Base-by-base conservation (phyloP, 176 grass and related monocot species). In the Aegilops bicornis region DNA sequence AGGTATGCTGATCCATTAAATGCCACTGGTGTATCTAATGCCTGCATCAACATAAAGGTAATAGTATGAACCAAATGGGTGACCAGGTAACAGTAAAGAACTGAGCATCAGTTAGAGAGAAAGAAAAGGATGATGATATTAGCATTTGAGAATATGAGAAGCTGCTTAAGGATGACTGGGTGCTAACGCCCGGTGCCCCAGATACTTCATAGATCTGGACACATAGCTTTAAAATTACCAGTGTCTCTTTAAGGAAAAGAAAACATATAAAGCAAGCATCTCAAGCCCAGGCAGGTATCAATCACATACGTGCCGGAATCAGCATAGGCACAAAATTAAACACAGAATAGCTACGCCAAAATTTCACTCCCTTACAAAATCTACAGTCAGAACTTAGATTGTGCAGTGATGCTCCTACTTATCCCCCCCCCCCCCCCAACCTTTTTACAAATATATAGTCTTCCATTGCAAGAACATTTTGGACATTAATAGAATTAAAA, bases 11-110 rank as follows among this genome's bases (percentile, higher is more conserved):
- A 80, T 36, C 58, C 79, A 87, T 91, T 66, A 50, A 83, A 85
- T 62, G 78, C 79, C 59, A 92, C 75, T 42, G 91, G 84, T 50
- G 39, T 45, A 98, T 91, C 91, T 86, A 92, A 82, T 89, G 89
- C 96, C 96, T 98, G 22, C 70, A 86, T 78, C 56, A 84, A 89
- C 33, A 64, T 14, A 91, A 64, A 86, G 11, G 85, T n/a, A 39
- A 80, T 73, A 83, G 42, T 69, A 39, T 76, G 35, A 70, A 79
- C 70, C 10, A 90, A 88, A 69, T 24, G 5, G 73, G n/a, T 56
- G 39, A 83, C 17, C 31, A 87, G 56, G 43, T 52, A 63, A 73
- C 24, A 72, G n/a, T 35, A 78, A 78, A 17, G 3, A 72, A 16
- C 9, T 12, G 42, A 80, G 14, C 7, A 64, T 62, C n/a, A 64